Evolutionary conservation across 352 stramenopile species (phyloP), one percentile per base, ranked within the genome.

Genomic region (Phytophthora vignae): DNA sequence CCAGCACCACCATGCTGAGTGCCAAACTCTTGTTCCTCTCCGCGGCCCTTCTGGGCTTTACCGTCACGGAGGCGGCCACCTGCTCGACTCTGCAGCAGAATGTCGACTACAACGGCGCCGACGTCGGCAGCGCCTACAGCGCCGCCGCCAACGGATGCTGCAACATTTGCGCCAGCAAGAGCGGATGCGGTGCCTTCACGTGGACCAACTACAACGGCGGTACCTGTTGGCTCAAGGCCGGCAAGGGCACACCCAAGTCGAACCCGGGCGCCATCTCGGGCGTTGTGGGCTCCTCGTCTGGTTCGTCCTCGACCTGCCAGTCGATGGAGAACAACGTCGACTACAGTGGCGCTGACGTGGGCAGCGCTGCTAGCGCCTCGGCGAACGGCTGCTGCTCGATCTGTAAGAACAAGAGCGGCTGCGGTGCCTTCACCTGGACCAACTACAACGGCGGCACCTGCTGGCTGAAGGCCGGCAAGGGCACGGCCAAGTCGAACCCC

Each of bases 191-290:
- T 19, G 42, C 42, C 14, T 49, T 49, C 42, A 49, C 42, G 42
- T 49, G 42, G 42, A 49, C 42, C 42, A 49, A 49, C 42, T 49
- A 49, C 42, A 49, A 49, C 17, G 42, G 42, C 42, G 42, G 42
- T 11, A 49, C 42, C 15, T 49, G 42, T 6, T 49, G 42, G 42
- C 42, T 49, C 4, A 49, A 49, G 42, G 15, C 14, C 15, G 3
- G 42, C 42, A 49, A 49, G 42, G 42, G 42, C 42, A 49, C 42
- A 5, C 2, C 15, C 42, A 49, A 49, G 42, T 49, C 42, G 42
- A 49, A 49, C 42, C 42, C 42, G 15, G 42, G 42, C n/a, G 42
- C 42, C 42, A 6, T 49, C 4, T 49, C 42, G 14, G 42, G 42
- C 22, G 42, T 49, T 5, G n/a, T n/a, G n/a, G n/a, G n/a, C n/a